Conservation (phyloP, 176 grass and related monocot genomes). For the Melocanna baccifera region DNA sequence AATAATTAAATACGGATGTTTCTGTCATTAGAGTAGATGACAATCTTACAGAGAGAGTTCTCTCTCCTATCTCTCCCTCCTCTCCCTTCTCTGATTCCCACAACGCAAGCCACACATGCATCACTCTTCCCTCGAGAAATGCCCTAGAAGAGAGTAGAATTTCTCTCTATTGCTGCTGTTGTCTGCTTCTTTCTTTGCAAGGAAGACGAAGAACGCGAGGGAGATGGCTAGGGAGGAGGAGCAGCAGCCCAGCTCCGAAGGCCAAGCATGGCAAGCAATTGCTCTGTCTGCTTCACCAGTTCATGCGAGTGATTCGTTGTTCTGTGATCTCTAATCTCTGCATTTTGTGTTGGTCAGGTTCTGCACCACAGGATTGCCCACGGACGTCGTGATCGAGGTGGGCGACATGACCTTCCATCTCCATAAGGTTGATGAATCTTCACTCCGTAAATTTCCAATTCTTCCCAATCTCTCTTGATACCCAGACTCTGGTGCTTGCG, state of each 20-base stretch:
- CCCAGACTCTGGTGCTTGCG: neutral
- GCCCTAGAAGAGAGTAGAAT: conserved; percentile 13
- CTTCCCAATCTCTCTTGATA: neutral
- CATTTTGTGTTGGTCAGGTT: conserved; percentile 54
- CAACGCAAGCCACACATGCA: neutral
- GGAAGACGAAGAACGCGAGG: conserved; percentile 30
- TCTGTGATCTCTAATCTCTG: conserved; percentile 19
- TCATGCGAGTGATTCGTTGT: neutral
- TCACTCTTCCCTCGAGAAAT: conserved; percentile 32
- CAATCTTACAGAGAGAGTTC: conserved; percentile 8
- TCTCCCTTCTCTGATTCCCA: conserved; percentile 39
- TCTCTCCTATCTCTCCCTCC: neutral
- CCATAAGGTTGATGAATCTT: conserved; percentile 67
- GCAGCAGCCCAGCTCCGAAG: conserved; percentile 52
- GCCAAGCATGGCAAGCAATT: conserved; percentile 76
- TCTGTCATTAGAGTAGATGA: conserved; percentile 15
- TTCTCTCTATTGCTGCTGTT: neutral
- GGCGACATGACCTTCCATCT: conserved; percentile 98
- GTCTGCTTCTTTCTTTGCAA: neutral
- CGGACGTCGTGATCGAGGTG: conserved; percentile 91
- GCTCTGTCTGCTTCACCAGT: neutral
- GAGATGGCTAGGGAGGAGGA: conserved; percentile 25
- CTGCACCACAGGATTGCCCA: conserved; percentile 95
- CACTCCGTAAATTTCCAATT: neutral
- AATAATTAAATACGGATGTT: neutral